Evolutionary conservation across 2,329 filamentous ascomycete genomes (phyloP).

Genomic region (Xylariaceae sp.): DNA sequence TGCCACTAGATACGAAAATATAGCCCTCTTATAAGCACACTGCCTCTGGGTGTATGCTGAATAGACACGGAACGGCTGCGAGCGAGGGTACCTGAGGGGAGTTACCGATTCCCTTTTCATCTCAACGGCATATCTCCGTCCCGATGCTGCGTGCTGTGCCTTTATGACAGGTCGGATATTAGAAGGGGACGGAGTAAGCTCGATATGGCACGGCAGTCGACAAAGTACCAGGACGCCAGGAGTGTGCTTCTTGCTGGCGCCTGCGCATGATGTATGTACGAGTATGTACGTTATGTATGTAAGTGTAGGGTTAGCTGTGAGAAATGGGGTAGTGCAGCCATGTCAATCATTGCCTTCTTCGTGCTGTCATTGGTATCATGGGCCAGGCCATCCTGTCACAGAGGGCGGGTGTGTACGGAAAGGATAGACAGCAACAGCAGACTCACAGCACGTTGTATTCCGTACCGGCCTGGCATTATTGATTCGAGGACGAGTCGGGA

Average conservation of each 20-base stretch:
- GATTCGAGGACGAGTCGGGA: conserved; percentile 4
- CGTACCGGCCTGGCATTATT: neutral
- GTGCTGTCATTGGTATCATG: neutral
- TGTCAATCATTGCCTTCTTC: neutral
- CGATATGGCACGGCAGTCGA: neutral
- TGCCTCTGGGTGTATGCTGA: neutral
- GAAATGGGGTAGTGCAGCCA: conserved; percentile 5
- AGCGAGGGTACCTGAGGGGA: neutral
- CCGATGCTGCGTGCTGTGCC: neutral
- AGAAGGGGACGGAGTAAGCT: neutral
- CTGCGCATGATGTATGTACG: conserved; percentile 1
- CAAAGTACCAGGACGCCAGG: neutral
- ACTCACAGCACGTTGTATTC: too few species aligned
- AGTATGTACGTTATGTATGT: neutral
- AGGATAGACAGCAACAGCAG: neutral
- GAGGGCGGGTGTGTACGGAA: neutral
- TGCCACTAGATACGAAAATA: too few species aligned
- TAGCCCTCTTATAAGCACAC: too few species aligned
- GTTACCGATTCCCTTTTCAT: neutral
- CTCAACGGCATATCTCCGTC: neutral
- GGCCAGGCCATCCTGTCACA: conserved; percentile 6
- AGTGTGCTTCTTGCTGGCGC: neutral
- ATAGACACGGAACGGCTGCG: neutral
- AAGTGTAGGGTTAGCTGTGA: neutral
- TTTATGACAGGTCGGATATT: conserved; percentile 8